Conservation (phyloP, 1,284 basidiomycete genomes). For the Ustilago trichophora region DNA sequence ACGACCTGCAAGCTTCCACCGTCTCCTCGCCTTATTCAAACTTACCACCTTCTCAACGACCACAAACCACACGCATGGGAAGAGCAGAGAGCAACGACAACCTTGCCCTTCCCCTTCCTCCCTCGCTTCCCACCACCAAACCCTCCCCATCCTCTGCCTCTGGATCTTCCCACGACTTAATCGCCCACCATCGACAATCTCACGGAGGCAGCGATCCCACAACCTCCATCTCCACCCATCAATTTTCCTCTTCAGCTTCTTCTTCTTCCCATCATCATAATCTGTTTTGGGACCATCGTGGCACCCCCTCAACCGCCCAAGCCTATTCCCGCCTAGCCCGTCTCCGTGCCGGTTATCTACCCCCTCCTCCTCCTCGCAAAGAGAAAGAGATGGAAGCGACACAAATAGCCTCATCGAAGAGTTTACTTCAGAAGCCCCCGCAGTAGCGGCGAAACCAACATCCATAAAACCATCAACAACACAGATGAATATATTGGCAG, state of each 20-base stretch:
- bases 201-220: slow-evolving; percentile 53
- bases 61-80: slow-evolving; percentile 6
- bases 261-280: slow-evolving; percentile 6
- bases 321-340: slow-evolving; percentile 18
- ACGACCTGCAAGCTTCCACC: slow-evolving; percentile 8
- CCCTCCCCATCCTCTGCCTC: no score
- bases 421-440: no score
- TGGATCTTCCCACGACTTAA: slow-evolving; percentile 12
- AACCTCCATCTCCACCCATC: no score
- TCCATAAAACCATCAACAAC: neutral
- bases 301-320: slow-evolving; percentile 17
- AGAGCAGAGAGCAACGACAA: slow-evolving; percentile 13
- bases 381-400: no score
- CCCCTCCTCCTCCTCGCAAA: no score
- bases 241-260: no score
- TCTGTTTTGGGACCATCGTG: slow-evolving; percentile 33
- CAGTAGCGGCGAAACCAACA: no score
- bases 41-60: neutral
- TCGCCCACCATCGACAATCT: slow-evolving; percentile 41
- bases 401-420: no score
- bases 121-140: no score
- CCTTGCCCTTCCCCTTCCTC: neutral
- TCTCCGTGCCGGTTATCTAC: slow-evolving; percentile 27
- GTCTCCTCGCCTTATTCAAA: neutral
- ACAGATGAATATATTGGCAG: no score